Base-by-base conservation (phyloP, 1,139 yeast genomes). In the Maudiozyma humilis region DNA sequence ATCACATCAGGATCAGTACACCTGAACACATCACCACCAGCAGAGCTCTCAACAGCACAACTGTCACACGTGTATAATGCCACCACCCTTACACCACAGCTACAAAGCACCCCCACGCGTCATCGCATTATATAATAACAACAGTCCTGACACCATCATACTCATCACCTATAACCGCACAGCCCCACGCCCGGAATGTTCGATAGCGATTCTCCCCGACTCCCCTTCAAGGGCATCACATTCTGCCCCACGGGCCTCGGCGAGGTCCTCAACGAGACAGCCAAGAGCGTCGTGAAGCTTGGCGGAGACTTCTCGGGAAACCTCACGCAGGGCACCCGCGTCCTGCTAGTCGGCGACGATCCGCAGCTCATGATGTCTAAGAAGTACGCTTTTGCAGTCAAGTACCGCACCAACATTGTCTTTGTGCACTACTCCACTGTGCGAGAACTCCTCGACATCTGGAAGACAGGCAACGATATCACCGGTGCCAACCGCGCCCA, bases 381-480 rank as follows among this genome's bases (percentile, higher is more conserved):
- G 37, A 61, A 61, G 39, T 61, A 58, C 40, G 50, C 50, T 32
- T 61, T 53, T 41, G 57, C 58, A 10, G 60, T 56, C 4, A 52
- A 52, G 37, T 44, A 53, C 33, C 54, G 64, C 25, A 51, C 49
- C 10, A 63, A 61, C 48, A 54, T 61, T n/a, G 53, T 56, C 2
- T 51, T 59, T 30, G 38, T 59, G n/a, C 49, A 51, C 20, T 36
- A 47, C 27, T 47, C 47, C 1, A 47, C 52, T 16, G 42, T 61
- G 5, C 49, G 52, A 12, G 44, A 51, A 18, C 42, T 61, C 15
- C 59, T 59, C 41, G 52, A 58, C 30, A 39, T 57, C 29, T 61
- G 65, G 65, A 42, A 57, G 15, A 41, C 54, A 12, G 65, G 65
- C 15, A 59, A 58, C 29, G 63, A 61, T 40, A 50, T 60, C 7